phyloP scores from a whole-genome alignment of 2,329 filamentous ascomycete genomes.

The Fusarium circinatum region DNA sequence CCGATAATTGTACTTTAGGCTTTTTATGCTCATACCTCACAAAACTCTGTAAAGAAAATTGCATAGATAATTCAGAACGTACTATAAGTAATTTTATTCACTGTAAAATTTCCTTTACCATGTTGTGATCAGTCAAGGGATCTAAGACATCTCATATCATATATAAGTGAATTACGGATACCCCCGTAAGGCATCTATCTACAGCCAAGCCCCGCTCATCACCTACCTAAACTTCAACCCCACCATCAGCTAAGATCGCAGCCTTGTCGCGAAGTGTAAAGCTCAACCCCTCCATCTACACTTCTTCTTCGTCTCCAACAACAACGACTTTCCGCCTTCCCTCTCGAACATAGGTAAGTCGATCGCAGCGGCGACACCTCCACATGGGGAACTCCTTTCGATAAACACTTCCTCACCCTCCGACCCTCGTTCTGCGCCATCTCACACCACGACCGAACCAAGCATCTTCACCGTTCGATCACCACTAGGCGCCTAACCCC shows the following conservation, averaged over 20 bases:
- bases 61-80: neutral
- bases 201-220: conserved; percentile 25
- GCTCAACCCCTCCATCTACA: conserved; percentile 43
- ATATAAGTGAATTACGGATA: neutral
- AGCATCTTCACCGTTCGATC: conserved; percentile 1
- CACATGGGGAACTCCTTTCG: neutral
- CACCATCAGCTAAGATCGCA: conserved; percentile 42
- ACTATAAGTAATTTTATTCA: too few species aligned
- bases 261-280: conserved; percentile 42
- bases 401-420: neutral
- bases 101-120: neutral
- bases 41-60: neutral
- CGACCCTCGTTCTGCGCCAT: neutral
- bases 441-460: neutral
- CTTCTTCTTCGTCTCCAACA: conserved; percentile 13
- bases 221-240: conserved; percentile 27
- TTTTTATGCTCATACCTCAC: neutral
- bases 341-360: conserved; percentile 4
- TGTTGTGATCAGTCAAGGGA: neutral
- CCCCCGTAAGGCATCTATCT: conserved; percentile 11
- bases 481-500: neutral
- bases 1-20: neutral
- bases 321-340: conserved; percentile 2
- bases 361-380: conserved; percentile 9
- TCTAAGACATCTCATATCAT: neutral